These are phyloP conservation scores for Linum tenue DNA, from an alignment of 345 rosid genomes.

Conservation along the genomic window DNA sequence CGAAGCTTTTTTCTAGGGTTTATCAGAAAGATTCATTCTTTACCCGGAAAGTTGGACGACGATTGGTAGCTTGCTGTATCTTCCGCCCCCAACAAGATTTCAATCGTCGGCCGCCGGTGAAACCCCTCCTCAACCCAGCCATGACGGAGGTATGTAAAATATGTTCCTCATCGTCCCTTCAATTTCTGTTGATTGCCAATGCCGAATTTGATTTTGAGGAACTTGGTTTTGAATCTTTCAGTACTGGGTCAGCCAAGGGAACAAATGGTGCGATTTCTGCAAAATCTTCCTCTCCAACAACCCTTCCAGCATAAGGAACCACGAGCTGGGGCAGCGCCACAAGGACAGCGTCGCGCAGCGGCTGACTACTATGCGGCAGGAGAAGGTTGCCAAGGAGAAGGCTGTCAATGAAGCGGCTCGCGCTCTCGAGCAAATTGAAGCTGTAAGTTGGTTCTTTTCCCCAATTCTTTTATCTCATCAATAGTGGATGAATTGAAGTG, in stretches of 20 bases:
- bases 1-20: not conserved
- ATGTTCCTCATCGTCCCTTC: not conserved
- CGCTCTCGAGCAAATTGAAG: constrained; percentile 82
- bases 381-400: constrained; percentile 74
- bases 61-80: no score
- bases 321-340: constrained; percentile 86
- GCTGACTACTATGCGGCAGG: constrained; percentile 68
- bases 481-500: not conserved
- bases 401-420: constrained; percentile 60
- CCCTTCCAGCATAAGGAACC: constrained; percentile 79
- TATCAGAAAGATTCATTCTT: no score
- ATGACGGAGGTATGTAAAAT: constrained; percentile 63
- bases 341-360: constrained; percentile 60
- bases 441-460: constrained; percentile 31
- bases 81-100: not conserved
- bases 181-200: not conserved
- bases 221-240: constrained; percentile 11
- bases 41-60: no score
- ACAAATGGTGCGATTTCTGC: constrained; percentile 96
- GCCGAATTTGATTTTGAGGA: not conserved
- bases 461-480: not conserved
- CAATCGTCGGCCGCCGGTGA: not conserved
- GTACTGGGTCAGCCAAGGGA: constrained; percentile 98
- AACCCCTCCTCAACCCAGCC: constrained; percentile 15
- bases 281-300: constrained; percentile 74